Base-by-base conservation (phyloP, 2,329 filamentous ascomycete genomes). In the Microdochium paspali region DNA sequence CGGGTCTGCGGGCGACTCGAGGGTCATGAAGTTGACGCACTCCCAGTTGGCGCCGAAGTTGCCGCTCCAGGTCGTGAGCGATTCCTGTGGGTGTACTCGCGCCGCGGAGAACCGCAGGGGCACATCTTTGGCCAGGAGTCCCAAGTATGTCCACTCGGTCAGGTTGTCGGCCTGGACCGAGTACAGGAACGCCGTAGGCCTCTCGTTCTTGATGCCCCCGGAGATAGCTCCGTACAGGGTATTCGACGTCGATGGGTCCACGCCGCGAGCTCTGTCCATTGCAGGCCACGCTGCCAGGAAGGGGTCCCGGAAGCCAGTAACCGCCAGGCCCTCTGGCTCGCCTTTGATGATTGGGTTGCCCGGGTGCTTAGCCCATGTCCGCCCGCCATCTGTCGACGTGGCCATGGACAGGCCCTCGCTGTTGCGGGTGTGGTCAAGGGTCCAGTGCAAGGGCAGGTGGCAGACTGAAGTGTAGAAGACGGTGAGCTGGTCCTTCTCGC, bases 1-100 rank as follows among this genome's bases (percentile, higher is more conserved):
- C 10, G 61, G 55, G 2, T 60, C 48, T 3, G 31, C 43, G 3
- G 52, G 54, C 15, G 69, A 63, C 1, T 48, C 53, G 15, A 76
- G 57, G 0, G 66, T 69, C 52, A 70, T 58, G 43, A 75, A 66
- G 51, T 72, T 75, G 21, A 64, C 67, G 10, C 70, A 70, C 51
- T 77, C 73, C 71, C 72, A 76, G 46, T 77, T 77, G 10, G 68
- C 60, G 0, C 73, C 74, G 10, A 73, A 61, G 42, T 76, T 71
- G 2, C 73, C 70, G 0, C 66, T 68, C 72, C 74, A 77, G 20
- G 35, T 40, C 15, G 35, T 40, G n/a, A 40, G 12, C 15, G 4
- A 12, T 9, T 12, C 23, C 18, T 15, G 6, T 10, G 18, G 18
- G 35, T 40, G 6, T 20, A 20, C 13, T 40, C n/a, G 6, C 9